These are phyloP conservation scores for Taiozyma sp. DNA, from an alignment of 1,139 yeast genomes.

Conservation along the genomic window DNA sequence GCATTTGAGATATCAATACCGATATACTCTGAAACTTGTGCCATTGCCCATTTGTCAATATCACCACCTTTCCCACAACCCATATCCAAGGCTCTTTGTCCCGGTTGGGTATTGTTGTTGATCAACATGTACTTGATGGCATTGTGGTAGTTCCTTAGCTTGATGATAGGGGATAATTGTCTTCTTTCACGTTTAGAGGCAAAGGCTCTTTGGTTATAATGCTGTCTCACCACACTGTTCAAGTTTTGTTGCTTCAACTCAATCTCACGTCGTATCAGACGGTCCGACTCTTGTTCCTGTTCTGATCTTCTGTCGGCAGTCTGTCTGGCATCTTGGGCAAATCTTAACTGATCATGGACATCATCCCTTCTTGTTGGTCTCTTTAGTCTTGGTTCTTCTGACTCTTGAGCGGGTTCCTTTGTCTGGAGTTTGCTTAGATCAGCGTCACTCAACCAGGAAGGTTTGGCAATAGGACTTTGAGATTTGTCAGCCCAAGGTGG, in stretches of 20 bases:
- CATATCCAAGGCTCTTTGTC: constrained; percentile 64
- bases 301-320: constrained; percentile 5
- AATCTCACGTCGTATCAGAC: constrained; percentile 8
- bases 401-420: neutral
- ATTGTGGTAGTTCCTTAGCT: constrained; percentile 84
- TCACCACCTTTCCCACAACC: constrained; percentile 99
- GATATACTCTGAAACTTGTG: constrained; percentile 66
- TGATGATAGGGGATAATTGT: constrained; percentile 75
- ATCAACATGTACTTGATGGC: constrained; percentile 86
- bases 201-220: constrained; percentile 81
- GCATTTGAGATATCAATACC: constrained; percentile 93
- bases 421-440: constrained; percentile 27
- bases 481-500: neutral
- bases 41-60: constrained; percentile 79
- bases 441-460: constrained; percentile 33
- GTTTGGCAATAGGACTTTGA: constrained; percentile 3
- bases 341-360: constrained; percentile 1
- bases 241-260: constrained; percentile 15
- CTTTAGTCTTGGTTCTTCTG: constrained; percentile 5
- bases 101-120: constrained; percentile 52
- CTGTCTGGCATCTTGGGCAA: constrained; percentile 4
- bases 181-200: constrained; percentile 62
- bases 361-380: constrained; percentile 12
- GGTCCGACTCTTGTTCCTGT: constrained; percentile 15
- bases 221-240: constrained; percentile 65